phyloP scores from a whole-genome alignment of 352 stramenopile species.

The Globisporangium echinulatum region DNA sequence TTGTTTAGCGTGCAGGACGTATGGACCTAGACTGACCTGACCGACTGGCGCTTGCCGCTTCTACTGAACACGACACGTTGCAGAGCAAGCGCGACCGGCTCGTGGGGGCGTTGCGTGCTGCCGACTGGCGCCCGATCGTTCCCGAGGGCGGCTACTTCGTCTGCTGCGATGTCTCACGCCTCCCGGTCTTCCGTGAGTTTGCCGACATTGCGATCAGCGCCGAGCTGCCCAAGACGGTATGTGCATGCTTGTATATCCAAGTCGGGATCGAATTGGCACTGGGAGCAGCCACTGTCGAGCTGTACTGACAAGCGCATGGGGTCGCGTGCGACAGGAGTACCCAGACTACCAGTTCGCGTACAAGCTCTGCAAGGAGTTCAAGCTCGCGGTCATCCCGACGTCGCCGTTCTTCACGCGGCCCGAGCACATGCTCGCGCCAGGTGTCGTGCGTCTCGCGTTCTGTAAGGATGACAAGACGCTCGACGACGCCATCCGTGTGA shows the following conservation, averaged over 20 bases:
- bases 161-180: conserved; percentile 69
- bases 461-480: conserved; percentile 96
- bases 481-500: conserved; percentile 77
- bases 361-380: conserved; percentile 87
- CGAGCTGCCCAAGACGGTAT: conserved; percentile 52
- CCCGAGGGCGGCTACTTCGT: conserved; percentile 96
- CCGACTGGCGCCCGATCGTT: conserved; percentile 87
- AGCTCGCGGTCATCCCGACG: conserved; percentile 92
- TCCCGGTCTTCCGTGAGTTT: conserved; percentile 74
- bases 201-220: conserved; percentile 38
- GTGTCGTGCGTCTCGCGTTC: conserved; percentile 90
- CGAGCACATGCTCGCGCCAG: conserved; percentile 74
- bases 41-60: too few species aligned
- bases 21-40: not conserved
- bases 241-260: not conserved
- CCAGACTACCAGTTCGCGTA: conserved; percentile 86
- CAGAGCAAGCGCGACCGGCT: conserved; percentile 78
- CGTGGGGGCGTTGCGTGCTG: conserved; percentile 64
- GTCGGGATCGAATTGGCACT: too few species aligned
- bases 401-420: conserved; percentile 89
- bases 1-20: not conserved
- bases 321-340: conserved; percentile 37
- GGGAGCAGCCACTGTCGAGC: too few species aligned
- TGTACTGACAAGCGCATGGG: not conserved
- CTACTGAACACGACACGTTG: not conserved